Evolutionary conservation across 2,329 filamentous ascomycete genomes (phyloP).

Genomic region (Fusarium praegraminearum): DNA sequence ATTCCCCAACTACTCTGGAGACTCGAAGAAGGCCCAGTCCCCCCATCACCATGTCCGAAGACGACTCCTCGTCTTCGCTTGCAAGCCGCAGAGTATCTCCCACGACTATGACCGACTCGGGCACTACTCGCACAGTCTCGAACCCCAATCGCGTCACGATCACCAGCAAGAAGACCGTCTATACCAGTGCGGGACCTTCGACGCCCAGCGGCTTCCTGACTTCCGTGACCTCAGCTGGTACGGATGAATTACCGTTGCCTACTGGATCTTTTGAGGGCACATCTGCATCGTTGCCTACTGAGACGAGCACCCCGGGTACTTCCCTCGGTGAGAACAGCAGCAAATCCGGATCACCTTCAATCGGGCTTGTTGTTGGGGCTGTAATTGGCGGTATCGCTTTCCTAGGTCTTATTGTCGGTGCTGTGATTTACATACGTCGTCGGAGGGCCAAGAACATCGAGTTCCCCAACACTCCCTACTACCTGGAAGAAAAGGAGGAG

Average conservation of each 20-base stretch:
- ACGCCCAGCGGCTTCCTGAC: constrained; percentile 20
- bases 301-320: constrained; percentile 10
- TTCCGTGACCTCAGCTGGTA: constrained; percentile 15
- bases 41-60: constrained; percentile 6
- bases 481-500: constrained; percentile 47
- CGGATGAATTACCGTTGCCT: constrained; percentile 5
- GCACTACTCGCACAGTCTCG: constrained; percentile 53
- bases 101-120: constrained; percentile 53
- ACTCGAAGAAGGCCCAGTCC: constrained; percentile 3
- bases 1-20: not conserved
- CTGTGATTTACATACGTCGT: constrained; percentile 41
- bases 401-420: constrained; percentile 43
- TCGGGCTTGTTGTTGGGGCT: constrained; percentile 52
- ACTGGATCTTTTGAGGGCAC: constrained; percentile 24
- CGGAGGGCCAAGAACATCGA: constrained; percentile 17
- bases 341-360: constrained; percentile 38
- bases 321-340: not conserved
- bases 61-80: constrained; percentile 5
- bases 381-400: constrained; percentile 48
- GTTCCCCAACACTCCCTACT: constrained; percentile 25
- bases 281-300: constrained; percentile 19
- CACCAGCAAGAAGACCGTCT: constrained; percentile 52
- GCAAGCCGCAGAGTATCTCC: constrained; percentile 12
- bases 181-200: constrained; percentile 45
- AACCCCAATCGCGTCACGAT: constrained; percentile 53